Percentiles rank a stretch among this genome's conserved stretches.
phyloP scores from a whole-genome alignment of 73 alveolate genomes.

The Urostyla sp. region DNA sequence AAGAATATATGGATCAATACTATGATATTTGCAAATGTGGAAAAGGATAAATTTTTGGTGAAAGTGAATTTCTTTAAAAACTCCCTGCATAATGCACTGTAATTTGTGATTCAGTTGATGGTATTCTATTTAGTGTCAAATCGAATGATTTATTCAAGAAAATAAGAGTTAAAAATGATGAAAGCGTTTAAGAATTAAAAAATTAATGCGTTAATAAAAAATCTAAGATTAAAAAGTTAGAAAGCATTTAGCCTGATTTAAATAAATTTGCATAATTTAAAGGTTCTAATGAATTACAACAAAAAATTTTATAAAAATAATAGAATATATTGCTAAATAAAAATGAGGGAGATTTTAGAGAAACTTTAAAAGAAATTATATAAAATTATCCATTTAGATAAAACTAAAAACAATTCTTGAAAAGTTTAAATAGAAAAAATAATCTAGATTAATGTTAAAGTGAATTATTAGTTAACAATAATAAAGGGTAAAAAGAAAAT shows the following conservation, averaged over 20 bases:
- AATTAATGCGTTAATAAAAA: conserved; percentile 16
- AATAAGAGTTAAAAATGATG: conserved; percentile 10
- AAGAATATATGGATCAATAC: neutral
- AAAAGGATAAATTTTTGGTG: conserved; percentile 39
- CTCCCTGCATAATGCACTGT: neutral
- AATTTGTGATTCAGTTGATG: conserved; percentile 10
- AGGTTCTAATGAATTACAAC: neutral
- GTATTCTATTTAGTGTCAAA: conserved; percentile 23
- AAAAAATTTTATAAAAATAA: neutral
- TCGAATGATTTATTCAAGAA: conserved; percentile 9
- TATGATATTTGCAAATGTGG: conserved; percentile 30
- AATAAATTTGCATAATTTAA: conserved; percentile 1
- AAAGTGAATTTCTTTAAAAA: conserved; percentile 12
- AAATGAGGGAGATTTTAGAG: conserved; percentile 42
- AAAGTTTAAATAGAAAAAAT: neutral
- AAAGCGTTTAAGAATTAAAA: neutral
- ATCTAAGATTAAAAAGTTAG: neutral
- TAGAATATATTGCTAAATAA: conserved; percentile 20
- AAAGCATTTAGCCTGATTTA: neutral
- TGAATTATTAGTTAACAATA: neutral
- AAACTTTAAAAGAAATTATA: conserved; percentile 36
- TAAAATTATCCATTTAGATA: conserved; percentile 26
- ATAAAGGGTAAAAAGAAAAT: neutral
- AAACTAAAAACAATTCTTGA: conserved; percentile 3
- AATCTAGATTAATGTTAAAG: neutral